phyloP scores from a whole-genome alignment of 2,329 filamentous ascomycete genomes.

The Colletotrichum noveboracense region DNA sequence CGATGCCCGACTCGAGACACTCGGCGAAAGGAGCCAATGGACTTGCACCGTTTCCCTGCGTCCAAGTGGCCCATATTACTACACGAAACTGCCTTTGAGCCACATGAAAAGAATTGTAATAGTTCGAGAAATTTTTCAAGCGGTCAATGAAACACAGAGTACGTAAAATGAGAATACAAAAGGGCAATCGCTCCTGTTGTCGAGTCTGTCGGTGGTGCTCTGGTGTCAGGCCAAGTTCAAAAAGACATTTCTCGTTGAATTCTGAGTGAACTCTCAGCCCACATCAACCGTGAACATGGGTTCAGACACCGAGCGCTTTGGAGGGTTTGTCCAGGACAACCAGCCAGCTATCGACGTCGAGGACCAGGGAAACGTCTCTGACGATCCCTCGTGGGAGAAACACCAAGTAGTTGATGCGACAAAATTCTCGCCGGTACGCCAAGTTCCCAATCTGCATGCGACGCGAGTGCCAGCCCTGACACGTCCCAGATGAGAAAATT shows the following conservation, averaged over 20 bases:
- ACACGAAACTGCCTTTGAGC: not conserved
- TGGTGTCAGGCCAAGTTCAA: not conserved
- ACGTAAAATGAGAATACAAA: not conserved
- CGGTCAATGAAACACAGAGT: not conserved
- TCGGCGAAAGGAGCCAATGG: not conserved
- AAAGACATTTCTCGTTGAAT: not conserved
- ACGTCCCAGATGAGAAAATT: constrained; percentile 30
- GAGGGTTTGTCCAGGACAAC: not conserved
- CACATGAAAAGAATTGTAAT: not conserved
- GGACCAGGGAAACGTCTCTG: constrained; percentile 23
- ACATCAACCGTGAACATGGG: not conserved
- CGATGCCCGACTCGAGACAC: not conserved
- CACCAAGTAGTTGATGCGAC: constrained; percentile 30
- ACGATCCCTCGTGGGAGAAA: not conserved
- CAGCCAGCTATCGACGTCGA: not conserved
- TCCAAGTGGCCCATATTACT: not conserved
- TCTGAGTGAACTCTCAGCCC: not conserved
- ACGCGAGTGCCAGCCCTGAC: not conserved
- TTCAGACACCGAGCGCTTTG: not conserved
- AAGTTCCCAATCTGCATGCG: not conserved
- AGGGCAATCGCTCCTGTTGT: not conserved
- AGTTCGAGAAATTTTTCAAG: not conserved
- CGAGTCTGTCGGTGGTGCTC: not conserved
- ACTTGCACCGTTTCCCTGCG: not conserved
- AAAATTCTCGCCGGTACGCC: constrained; percentile 32